phyloP scores from a whole-genome alignment of 139 green algal species.

The Trebouxia sp. region DNA sequence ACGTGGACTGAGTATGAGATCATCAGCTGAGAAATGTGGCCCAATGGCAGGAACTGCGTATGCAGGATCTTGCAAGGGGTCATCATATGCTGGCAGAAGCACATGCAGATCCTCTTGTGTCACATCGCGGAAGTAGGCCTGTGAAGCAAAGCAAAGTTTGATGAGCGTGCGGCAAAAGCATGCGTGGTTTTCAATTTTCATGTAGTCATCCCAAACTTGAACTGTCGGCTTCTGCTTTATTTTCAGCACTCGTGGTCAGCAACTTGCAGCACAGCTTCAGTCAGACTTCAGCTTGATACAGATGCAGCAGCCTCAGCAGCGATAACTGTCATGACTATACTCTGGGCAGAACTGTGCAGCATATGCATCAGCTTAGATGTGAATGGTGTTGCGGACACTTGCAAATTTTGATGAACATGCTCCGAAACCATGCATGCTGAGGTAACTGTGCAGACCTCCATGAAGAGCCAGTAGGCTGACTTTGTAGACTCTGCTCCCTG shows the following conservation, averaged over 20 bases:
- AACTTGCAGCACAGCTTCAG: too few relatives aligned
- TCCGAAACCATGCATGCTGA: neutral
- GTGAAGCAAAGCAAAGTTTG: neutral
- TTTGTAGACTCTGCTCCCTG: conserved; percentile 49
- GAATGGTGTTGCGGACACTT: too few relatives aligned
- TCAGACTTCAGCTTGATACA: too few relatives aligned
- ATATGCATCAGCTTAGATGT: too few relatives aligned
- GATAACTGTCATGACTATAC: too few relatives aligned
- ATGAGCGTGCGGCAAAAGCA: neutral
- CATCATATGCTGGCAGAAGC: conserved; percentile 43
- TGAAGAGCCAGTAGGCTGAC: conserved; percentile 72
- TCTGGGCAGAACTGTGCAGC: too few relatives aligned
- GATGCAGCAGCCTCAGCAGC: too few relatives aligned
- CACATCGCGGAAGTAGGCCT: conserved; percentile 81
- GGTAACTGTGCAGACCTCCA: conserved; percentile 52
- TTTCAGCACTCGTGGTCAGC: too few relatives aligned
- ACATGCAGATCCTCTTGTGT: conserved; percentile 68
- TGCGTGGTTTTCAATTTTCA: too few relatives aligned
- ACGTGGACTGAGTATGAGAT: conserved; percentile 24
- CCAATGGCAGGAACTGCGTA: conserved; percentile 58
- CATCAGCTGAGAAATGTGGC: conserved; percentile 35
- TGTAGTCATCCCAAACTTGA: too few relatives aligned
- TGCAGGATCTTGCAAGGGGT: conserved; percentile 57
- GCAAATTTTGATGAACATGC: neutral
- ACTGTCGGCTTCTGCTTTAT: too few relatives aligned